Conservation (phyloP, 331 rosid genomes). For the Malus hybrid region DNA sequence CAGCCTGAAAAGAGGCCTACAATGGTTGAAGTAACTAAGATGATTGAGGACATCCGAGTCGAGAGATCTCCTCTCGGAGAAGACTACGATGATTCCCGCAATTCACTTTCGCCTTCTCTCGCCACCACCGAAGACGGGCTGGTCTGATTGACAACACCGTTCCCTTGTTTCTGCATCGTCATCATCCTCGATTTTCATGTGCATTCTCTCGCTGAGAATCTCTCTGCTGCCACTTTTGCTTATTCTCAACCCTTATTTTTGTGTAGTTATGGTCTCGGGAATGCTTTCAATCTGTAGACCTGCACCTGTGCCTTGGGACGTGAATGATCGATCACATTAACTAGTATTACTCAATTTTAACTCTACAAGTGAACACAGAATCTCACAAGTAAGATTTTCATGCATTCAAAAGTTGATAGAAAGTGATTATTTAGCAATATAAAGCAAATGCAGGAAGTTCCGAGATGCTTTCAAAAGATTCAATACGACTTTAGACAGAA, state of each 20-base stretch:
- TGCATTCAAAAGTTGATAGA: neutral
- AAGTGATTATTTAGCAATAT: neutral
- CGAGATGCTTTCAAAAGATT: neutral
- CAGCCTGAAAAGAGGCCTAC: slow-evolving; percentile 84
- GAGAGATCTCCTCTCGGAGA: slow-evolving; percentile 92
- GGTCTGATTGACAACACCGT: slow-evolving; percentile 19
- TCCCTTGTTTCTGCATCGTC: neutral
- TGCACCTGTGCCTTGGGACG: neutral
- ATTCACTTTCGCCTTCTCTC: slow-evolving; percentile 82
- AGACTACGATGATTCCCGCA: slow-evolving; percentile 77
- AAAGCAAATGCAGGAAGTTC: neutral
- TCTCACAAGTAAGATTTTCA: neutral
- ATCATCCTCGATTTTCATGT: neutral
- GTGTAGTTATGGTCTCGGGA: slow-evolving; percentile 24
- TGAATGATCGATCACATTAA: neutral
- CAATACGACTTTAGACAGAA: no score
- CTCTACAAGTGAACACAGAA: neutral
- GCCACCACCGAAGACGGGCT: slow-evolving; percentile 87
- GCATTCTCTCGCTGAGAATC: slow-evolving; percentile 30
- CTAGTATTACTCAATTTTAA: neutral
- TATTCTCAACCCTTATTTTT: slow-evolving; percentile 9
- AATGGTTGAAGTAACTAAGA: slow-evolving; percentile 71
- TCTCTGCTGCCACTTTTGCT: slow-evolving; percentile 5
- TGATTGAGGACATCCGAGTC: slow-evolving; percentile 91
- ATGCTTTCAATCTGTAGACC: neutral